Evolutionary conservation across 306 rosid species (phyloP).

Genomic region (Oemleria cerasiformis): DNA sequence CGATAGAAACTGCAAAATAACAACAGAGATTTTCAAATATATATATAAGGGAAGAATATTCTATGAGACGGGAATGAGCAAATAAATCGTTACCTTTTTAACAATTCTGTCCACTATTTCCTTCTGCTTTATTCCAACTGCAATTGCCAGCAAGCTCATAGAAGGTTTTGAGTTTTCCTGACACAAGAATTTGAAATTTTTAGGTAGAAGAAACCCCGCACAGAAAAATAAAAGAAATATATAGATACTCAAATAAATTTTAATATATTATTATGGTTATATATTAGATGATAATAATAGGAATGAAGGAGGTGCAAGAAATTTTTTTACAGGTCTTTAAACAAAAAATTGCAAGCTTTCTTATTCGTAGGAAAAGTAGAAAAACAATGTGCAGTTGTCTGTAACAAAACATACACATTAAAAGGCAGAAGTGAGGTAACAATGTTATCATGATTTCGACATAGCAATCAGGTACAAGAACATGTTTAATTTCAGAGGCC

Average conservation of each 20-base stretch:
- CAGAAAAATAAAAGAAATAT: not conserved
- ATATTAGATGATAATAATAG: not conserved
- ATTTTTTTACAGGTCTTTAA: not conserved
- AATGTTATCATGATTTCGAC: not conserved
- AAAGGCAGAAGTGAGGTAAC: not conserved
- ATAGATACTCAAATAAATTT: not conserved
- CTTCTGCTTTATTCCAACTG: conserved; percentile 85
- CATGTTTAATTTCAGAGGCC: not conserved
- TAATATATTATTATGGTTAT: not conserved
- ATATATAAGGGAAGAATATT: conserved; percentile 9
- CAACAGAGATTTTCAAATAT: conserved; percentile 14
- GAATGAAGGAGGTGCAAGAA: not conserved
- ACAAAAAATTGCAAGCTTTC: not conserved
- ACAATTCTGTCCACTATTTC: conserved; percentile 62
- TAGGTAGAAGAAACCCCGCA: not conserved
- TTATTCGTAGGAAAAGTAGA: not conserved
- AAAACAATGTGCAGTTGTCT: not conserved
- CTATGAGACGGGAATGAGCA: conserved; percentile 6
- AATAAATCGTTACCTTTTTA: conserved; percentile 53
- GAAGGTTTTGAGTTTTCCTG: conserved; percentile 48
- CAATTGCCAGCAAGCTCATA: conserved; percentile 70
- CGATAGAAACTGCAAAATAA: conserved; percentile 41
- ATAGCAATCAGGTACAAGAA: not conserved
- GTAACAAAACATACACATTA: not conserved
- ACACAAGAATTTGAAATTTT: conserved; percentile 7